Evolutionary conservation across 2,329 filamentous ascomycete genomes (phyloP).

Genomic region (Xenosphaeropsis pyriputrescens): DNA sequence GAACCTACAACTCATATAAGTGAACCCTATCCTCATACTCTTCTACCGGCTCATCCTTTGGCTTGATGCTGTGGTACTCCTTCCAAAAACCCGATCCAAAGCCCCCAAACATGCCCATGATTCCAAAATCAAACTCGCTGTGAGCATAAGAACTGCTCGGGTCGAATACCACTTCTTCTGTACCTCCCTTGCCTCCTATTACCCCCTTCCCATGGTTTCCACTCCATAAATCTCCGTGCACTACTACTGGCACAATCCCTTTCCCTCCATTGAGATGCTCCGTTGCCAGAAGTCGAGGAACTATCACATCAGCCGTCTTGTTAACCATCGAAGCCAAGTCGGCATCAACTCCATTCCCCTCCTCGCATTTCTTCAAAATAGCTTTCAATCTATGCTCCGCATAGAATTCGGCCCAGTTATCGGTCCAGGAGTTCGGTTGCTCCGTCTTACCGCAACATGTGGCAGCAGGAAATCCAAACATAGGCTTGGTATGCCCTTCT

Average conservation of each 20-base stretch:
- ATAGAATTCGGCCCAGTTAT: conserved; percentile 77
- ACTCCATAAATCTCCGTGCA: conserved; percentile 91
- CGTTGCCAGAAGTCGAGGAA: conserved; percentile 56
- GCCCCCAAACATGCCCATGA: conserved; percentile 94
- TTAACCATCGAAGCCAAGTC: conserved; percentile 52
- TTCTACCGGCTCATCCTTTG: conserved; percentile 62
- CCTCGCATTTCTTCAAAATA: conserved; percentile 42
- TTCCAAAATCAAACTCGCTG: conserved; percentile 80
- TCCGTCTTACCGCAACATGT: conserved; percentile 79
- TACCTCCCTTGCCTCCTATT: conserved; percentile 34
- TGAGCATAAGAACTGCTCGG: conserved; percentile 73
- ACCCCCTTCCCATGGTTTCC: conserved; percentile 62
- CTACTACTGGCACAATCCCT: conserved; percentile 58
- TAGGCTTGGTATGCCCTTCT: conserved; percentile 36
- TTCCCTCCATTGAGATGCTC: conserved; percentile 43
- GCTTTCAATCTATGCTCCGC: conserved; percentile 57
- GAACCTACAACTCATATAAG: conserved; percentile 67
- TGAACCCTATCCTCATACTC: conserved; percentile 76
- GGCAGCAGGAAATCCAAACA: conserved; percentile 72
- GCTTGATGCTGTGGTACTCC: conserved; percentile 63
- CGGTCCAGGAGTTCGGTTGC: conserved; percentile 62
- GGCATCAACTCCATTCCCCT: conserved; percentile 47
- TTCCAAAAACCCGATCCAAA: conserved; percentile 58
- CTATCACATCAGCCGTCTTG: conserved; percentile 44
- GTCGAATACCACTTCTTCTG: conserved; percentile 71